Conservation (phyloP, 2,329 filamentous ascomycete species). For the Colletotrichum scovillei region DNA sequence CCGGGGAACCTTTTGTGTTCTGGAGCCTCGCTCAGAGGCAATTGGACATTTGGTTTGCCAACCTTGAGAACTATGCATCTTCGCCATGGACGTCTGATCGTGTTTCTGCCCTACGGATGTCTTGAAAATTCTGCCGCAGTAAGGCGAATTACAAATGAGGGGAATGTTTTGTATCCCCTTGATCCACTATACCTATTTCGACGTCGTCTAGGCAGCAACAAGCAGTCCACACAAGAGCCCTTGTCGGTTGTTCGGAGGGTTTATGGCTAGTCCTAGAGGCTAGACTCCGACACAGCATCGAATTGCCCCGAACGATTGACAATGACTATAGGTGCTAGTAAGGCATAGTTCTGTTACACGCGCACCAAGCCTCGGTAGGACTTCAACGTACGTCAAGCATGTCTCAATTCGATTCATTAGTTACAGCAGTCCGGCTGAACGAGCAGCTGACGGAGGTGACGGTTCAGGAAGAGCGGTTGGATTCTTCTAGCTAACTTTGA, state of each 20-base stretch:
- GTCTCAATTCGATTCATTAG: neutral
- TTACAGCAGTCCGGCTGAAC: neutral
- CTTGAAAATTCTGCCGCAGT: neutral
- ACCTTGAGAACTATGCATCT: neutral
- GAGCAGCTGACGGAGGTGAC: neutral
- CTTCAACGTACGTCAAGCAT: too few species aligned
- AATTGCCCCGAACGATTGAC: too few species aligned
- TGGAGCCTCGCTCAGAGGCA: too few species aligned
- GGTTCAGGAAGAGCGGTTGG: neutral
- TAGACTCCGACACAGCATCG: too few species aligned
- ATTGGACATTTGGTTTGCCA: too few species aligned
- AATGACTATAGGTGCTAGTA: too few species aligned
- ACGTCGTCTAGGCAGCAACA: neutral
- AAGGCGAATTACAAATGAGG: neutral
- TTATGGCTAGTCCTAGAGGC: too few species aligned
- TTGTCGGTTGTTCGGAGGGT: neutral
- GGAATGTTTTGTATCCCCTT: neutral
- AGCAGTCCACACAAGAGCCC: neutral
- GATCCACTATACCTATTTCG: neutral
- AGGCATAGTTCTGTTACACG: too few species aligned
- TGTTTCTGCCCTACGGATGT: neutral
- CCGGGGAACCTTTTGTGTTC: too few species aligned
- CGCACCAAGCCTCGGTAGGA: too few species aligned
- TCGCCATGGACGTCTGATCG: neutral
- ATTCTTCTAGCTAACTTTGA: neutral